phyloP scores from a whole-genome alignment of 1,284 basidiomycete genomes.

The Trichosporon faecale region DNA sequence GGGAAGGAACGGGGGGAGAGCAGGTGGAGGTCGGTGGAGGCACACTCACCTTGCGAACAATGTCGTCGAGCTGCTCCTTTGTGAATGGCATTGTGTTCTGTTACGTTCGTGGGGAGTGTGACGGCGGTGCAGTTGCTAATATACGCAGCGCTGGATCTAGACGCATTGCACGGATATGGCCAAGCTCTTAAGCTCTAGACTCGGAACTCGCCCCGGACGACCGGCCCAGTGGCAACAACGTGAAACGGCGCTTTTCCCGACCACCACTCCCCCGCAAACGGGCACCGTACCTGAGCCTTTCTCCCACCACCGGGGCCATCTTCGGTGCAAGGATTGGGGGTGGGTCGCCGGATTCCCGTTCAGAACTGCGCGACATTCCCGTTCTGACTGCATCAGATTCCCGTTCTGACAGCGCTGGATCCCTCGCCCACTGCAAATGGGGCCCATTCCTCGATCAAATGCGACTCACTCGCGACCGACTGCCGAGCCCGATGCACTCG shows the following conservation, averaged over 20 bases:
- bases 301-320: no score
- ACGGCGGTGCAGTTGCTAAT: background rate
- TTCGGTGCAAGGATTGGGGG: no score
- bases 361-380: no score
- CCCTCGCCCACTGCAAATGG: no score
- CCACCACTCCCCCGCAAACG: no score
- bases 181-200: background rate
- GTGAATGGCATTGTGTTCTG: conserved; percentile 23
- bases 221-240: background rate
- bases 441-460: background rate
- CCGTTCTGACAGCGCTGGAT: no score
- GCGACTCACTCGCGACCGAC: background rate
- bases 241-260: background rate
- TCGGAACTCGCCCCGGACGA: background rate
- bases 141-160: background rate
- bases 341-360: background rate
- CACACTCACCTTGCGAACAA: conserved; percentile 24
- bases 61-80: conserved; percentile 24
- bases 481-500: background rate
- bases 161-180: background rate
- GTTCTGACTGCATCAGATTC: no score
- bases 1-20: background rate
- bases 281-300: no score
- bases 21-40: background rate
- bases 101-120: background rate